A percentile compares a stretch with the other conserved stretches of the same genome.
Evolutionary conservation across 108 stramenopile genomes (phyloP).

Genomic region (Aurantiochytrium sp.): DNA sequence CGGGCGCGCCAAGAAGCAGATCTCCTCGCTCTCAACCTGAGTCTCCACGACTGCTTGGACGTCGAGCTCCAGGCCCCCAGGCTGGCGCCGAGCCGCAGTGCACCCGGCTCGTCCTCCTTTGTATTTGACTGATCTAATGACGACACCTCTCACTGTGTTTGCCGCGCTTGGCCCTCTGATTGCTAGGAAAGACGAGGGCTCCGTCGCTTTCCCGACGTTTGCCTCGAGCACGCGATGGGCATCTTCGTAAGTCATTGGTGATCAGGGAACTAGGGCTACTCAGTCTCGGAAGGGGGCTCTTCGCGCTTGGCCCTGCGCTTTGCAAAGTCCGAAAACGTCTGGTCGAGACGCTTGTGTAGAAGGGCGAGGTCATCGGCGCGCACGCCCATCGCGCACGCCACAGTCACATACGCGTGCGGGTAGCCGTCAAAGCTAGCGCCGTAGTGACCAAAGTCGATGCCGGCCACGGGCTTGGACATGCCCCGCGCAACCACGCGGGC

Average conservation of each 20-base stretch:
- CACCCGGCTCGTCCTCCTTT: too few species aligned
- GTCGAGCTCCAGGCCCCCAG: too few species aligned
- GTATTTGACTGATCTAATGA: background rate
- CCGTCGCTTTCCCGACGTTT: too few species aligned
- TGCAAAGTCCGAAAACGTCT: constrained; percentile 21
- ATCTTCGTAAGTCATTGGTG: too few species aligned
- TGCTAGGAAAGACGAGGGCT: too few species aligned
- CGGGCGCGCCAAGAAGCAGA: constrained; percentile 51
- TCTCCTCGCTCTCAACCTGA: background rate
- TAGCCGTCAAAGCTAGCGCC: constrained; percentile 29
- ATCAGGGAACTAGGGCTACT: too few species aligned
- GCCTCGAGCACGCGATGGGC: too few species aligned
- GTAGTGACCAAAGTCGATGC: background rate
- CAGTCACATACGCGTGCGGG: constrained; percentile 36
- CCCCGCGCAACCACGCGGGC: constrained; percentile 51
- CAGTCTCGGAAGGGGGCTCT: too few species aligned
- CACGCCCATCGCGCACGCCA: constrained; percentile 37
- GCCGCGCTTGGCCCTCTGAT: background rate
- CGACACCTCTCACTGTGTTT: background rate
- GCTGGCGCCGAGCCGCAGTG: too few species aligned
- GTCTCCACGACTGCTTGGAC: too few species aligned
- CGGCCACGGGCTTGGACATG: background rate
- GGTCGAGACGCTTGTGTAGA: constrained; percentile 2
- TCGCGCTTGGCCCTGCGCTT: background rate
- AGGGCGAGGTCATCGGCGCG: background rate